Percentiles rank a stretch among this genome's conserved stretches.
Conservation (phyloP, 2,329 filamentous ascomycete genomes). For the Claviceps sp. region DNA sequence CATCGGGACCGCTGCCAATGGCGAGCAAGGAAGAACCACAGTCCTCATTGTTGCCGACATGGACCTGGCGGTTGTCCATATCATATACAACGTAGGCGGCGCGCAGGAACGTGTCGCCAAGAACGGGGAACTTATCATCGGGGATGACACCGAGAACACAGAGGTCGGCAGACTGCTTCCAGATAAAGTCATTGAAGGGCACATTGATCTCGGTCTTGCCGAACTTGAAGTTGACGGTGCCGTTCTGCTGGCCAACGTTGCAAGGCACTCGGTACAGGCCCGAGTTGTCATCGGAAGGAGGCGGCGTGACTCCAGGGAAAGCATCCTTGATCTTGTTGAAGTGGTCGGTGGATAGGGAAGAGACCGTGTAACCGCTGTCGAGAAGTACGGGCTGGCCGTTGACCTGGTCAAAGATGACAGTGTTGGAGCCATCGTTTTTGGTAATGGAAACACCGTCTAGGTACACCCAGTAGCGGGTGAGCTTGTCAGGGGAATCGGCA, state of each 20-base stretch:
- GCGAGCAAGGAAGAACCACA: slow-evolving; percentile 25
- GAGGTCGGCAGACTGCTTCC: slow-evolving; percentile 18
- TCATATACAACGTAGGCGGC: slow-evolving; percentile 31
- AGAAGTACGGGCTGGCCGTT: slow-evolving; percentile 37
- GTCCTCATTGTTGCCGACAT: slow-evolving; percentile 23
- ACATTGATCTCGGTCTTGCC: slow-evolving; percentile 31
- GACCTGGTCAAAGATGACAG: slow-evolving; percentile 29
- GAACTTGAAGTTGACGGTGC: slow-evolving; percentile 34
- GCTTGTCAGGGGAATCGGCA: slow-evolving; percentile 19
- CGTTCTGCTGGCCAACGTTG: slow-evolving; percentile 17
- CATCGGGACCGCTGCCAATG: slow-evolving; percentile 25
- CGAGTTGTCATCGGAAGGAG: slow-evolving; percentile 10
- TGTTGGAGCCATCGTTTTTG: slow-evolving; percentile 20
- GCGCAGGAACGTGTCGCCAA: slow-evolving; percentile 32
- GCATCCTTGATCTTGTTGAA: slow-evolving; percentile 29
- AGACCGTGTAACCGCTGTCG: slow-evolving; percentile 55
- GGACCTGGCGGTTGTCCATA: slow-evolving; percentile 25
- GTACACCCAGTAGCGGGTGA: slow-evolving; percentile 28
- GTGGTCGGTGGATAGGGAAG: slow-evolving; percentile 47
- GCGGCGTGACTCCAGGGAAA: slow-evolving; percentile 18
- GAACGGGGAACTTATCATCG: slow-evolving; percentile 25
- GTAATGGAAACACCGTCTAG: slow-evolving; percentile 23
- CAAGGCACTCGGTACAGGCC: slow-evolving; percentile 38
- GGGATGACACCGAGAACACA: slow-evolving; percentile 33
- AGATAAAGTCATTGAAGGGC: slow-evolving; percentile 32